phyloP scores from a whole-genome alignment of 768 basidiomycete species.

The Brasilioporus rufonigricans region DNA sequence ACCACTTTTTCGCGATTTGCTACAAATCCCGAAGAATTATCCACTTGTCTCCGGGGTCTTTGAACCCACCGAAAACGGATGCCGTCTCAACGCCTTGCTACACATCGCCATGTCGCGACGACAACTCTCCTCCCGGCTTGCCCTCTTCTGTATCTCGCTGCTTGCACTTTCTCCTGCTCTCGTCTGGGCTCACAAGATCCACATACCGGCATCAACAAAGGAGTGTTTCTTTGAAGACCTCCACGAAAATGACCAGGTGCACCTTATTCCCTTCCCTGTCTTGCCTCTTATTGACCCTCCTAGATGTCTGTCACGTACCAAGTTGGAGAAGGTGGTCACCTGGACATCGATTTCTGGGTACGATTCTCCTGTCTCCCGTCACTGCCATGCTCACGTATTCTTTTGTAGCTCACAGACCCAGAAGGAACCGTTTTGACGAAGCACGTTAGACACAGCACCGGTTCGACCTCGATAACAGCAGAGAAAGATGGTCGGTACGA shows the following conservation, averaged over 20 bases:
- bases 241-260: slow-evolving; percentile 84
- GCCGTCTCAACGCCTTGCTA: no score
- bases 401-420: slow-evolving; percentile 76
- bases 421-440: slow-evolving; percentile 64
- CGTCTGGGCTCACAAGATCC: slow-evolving; percentile 65
- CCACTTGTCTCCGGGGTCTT: slow-evolving; percentile 29
- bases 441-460: slow-evolving; percentile 85
- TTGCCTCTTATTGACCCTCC: not conserved
- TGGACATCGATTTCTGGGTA: slow-evolving; percentile 98
- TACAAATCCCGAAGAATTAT: slow-evolving; percentile 11
- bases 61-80: slow-evolving; percentile 3
- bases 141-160: slow-evolving; percentile 41
- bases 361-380: slow-evolving; percentile 11
- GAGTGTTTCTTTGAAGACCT: slow-evolving; percentile 98
- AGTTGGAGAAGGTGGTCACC: slow-evolving; percentile 93
- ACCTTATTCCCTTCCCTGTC: not conserved
- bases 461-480: slow-evolving; percentile 84
- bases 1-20: slow-evolving; percentile 18
- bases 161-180: slow-evolving; percentile 34
- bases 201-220: slow-evolving; percentile 74
- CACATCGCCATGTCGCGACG: slow-evolving; percentile 41
- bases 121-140: slow-evolving; percentile 23
- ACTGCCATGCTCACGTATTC: slow-evolving; percentile 1
- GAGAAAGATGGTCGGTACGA: slow-evolving; percentile 84
- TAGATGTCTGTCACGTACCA: slow-evolving; percentile 99